These are phyloP conservation scores for Physcomitrium patens DNA, from an alignment of 225 moss, liverwort and hornwort species.

Conservation along the genomic window DNA sequence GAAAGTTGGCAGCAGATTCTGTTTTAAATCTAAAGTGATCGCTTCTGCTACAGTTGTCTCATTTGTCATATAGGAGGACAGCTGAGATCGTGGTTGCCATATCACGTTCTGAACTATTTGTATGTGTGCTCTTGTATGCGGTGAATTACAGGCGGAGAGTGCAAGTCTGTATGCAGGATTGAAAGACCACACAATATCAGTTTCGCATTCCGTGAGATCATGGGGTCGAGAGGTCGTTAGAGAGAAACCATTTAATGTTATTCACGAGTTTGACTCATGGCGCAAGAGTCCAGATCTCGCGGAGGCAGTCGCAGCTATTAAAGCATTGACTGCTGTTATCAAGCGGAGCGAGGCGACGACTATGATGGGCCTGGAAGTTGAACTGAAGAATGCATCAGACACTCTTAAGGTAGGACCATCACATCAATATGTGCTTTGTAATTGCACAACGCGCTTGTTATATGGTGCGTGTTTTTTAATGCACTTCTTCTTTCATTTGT, in stretches of 20 bases:
- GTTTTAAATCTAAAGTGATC: not conserved
- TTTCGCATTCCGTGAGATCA: slow-evolving; percentile 32
- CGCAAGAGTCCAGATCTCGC: slow-evolving; percentile 78
- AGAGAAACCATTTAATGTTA: slow-evolving; percentile 55
- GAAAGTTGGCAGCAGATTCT: not conserved
- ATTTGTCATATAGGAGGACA: not conserved
- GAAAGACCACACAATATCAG: slow-evolving; percentile 31
- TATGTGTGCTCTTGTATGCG: not conserved
- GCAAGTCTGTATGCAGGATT: slow-evolving; percentile 61
- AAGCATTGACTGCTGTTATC: slow-evolving; percentile 84
- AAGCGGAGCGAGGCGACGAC: slow-evolving; percentile 79
- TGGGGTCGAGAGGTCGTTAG: slow-evolving; percentile 36
- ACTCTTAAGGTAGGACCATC: slow-evolving; percentile 60
- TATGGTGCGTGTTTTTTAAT: too few species aligned
- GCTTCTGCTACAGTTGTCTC: not conserved
- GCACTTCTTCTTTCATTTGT: too few species aligned
- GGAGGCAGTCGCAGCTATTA: slow-evolving; percentile 88
- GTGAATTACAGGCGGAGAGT: slow-evolving; percentile 60
- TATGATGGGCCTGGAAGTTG: slow-evolving; percentile 93
- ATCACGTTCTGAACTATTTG: not conserved
- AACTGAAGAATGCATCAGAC: slow-evolving; percentile 76
- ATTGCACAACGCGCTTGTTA: not conserved
- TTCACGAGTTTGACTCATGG: slow-evolving; percentile 85
- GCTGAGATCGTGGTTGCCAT: not conserved
- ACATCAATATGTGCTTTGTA: not conserved